Evolutionary conservation across 257 asterid species (phyloP).

Genomic region (Fraxinus anomala): DNA sequence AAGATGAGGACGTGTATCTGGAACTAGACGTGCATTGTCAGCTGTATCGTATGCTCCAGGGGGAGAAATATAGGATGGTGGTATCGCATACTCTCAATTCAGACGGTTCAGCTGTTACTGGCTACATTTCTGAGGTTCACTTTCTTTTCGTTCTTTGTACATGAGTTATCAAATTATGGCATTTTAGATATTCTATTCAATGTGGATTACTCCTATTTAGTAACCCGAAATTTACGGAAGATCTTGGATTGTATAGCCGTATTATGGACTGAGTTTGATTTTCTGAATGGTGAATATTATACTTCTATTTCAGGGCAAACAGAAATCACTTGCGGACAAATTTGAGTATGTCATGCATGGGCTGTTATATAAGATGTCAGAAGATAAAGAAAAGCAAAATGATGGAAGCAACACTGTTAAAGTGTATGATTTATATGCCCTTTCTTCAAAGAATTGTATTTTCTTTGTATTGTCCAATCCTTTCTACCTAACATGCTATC

Average conservation of each 20-base stretch:
- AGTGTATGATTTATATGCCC: neutral
- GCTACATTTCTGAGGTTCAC: conserved; percentile 58
- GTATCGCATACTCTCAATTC: conserved; percentile 49
- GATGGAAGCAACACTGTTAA: neutral
- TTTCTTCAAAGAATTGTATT: neutral
- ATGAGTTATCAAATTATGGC: neutral
- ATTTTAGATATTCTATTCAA: conserved; percentile 7
- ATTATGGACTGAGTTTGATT: neutral
- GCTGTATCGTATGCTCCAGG: conserved; percentile 60
- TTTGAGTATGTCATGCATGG: neutral
- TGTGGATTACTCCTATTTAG: neutral
- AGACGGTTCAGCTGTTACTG: conserved; percentile 50
- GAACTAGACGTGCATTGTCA: conserved; percentile 63
- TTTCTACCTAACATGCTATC: neutral
- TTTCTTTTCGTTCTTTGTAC: neutral
- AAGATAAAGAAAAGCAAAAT: neutral
- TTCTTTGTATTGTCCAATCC: neutral
- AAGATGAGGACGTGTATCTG: conserved; percentile 44
- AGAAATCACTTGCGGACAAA: conserved; percentile 65
- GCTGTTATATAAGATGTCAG: neutral
- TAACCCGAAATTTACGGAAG: neutral
- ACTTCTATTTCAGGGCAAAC: conserved; percentile 49
- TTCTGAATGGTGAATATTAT: neutral
- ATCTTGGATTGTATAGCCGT: conserved; percentile 1
- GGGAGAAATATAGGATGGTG: conserved; percentile 63